These are phyloP conservation scores for Lactifluus subvellereus DNA, from an alignment of 768 basidiomycete genomes.

Conservation along the genomic window DNA sequence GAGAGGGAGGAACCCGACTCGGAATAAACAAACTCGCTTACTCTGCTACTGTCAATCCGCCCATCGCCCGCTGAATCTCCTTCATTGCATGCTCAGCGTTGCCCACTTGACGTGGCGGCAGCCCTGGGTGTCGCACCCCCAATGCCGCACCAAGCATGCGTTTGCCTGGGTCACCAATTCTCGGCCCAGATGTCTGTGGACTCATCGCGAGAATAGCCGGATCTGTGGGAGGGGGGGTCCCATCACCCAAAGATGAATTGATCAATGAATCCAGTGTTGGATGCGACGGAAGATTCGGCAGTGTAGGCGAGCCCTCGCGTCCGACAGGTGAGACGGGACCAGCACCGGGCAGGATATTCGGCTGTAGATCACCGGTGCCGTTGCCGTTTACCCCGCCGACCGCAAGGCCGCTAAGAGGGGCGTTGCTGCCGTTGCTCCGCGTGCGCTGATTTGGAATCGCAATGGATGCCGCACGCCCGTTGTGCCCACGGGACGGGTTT, in stretches of 20 bases:
- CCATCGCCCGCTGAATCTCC: constrained; percentile 72
- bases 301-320: constrained; percentile 65
- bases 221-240: constrained; percentile 47
- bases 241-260: constrained; percentile 61
- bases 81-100: constrained; percentile 53
- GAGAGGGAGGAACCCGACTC: not conserved
- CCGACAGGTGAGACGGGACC: constrained; percentile 26
- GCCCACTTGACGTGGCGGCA: constrained; percentile 48
- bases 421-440: constrained; percentile 30
- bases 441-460: constrained; percentile 45
- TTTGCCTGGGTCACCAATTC: constrained; percentile 85
- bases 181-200: constrained; percentile 47
- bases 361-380: constrained; percentile 5
- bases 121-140: constrained; percentile 73
- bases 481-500: constrained; percentile 65
- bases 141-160: constrained; percentile 84
- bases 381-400: constrained; percentile 31
- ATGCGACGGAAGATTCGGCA: constrained; percentile 74
- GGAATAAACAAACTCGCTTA: constrained; percentile 32
- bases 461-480: constrained; percentile 42
- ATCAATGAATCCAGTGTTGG: constrained; percentile 83
- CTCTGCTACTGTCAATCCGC: constrained; percentile 67
- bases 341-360: constrained; percentile 1
- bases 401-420: constrained; percentile 25
- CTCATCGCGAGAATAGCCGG: constrained; percentile 64